Evolutionary conservation across 352 stramenopile genomes (phyloP).

Genomic region (Phytopythium sindhum): DNA sequence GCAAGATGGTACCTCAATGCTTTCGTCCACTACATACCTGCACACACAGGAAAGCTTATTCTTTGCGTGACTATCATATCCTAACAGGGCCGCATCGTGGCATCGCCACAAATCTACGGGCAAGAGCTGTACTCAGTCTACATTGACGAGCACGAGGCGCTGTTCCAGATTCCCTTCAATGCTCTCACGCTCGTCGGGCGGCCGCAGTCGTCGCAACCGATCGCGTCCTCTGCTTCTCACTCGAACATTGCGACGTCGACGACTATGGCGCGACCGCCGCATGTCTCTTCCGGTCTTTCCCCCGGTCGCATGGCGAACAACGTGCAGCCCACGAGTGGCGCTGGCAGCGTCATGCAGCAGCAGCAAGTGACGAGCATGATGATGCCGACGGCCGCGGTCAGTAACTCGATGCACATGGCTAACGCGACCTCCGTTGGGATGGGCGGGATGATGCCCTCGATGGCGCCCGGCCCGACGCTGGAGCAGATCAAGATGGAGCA

Average conservation of each 20-base stretch:
- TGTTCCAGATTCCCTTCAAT: slow-evolving; percentile 82
- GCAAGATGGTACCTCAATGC: slow-evolving; percentile 40
- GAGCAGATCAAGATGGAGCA: slow-evolving; percentile 86
- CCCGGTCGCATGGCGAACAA: neutral
- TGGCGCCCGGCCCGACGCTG: slow-evolving; percentile 14
- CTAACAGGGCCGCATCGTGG: slow-evolving; percentile 56
- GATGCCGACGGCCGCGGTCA: neutral
- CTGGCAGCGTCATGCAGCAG: neutral
- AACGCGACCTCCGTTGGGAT: neutral
- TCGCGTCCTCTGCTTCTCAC: neutral
- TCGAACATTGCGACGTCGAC: neutral
- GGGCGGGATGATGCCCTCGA: neutral
- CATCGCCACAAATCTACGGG: slow-evolving; percentile 68
- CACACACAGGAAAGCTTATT: neutral
- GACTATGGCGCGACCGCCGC: neutral
- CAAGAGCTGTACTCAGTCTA: slow-evolving; percentile 82
- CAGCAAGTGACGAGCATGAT: neutral
- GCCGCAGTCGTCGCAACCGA: slow-evolving; percentile 7
- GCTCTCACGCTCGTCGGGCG: slow-evolving; percentile 56
- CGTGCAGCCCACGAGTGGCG: neutral
- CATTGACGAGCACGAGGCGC: slow-evolving; percentile 77
- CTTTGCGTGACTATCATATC: neutral
- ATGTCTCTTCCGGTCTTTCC: neutral
- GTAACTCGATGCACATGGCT: slow-evolving; percentile 1
- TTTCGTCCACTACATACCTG: neutral